A percentile compares a stretch with the other conserved stretches of the same genome.
These are phyloP conservation scores for Mycena citricolor DNA, from an alignment of 1,284 basidiomycete species.

Conservation along the genomic window DNA sequence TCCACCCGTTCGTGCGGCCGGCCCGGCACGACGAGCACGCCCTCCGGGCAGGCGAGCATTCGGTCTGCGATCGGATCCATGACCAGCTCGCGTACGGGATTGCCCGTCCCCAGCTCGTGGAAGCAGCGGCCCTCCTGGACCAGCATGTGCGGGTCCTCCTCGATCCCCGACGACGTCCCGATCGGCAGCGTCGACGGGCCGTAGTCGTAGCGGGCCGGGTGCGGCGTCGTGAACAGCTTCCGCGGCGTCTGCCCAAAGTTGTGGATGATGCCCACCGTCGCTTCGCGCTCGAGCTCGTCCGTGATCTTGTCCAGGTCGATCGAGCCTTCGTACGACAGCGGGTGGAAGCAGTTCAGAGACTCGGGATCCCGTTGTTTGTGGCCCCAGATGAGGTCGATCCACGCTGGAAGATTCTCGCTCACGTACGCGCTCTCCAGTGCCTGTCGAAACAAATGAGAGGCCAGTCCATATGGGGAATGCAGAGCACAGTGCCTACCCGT, in stretches of 20 bases:
- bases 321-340: conserved; percentile 90
- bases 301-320: conserved; percentile 87
- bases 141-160: conserved; percentile 72
- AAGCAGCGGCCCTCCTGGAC: conserved; percentile 57
- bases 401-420: conserved; percentile 80
- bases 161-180: conserved; percentile 72
- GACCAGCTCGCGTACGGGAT: conserved; percentile 51
- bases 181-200: conserved; percentile 70
- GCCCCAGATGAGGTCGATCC: conserved; percentile 95
- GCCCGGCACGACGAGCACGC: conserved; percentile 59
- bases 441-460: conserved; percentile 36
- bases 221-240: conserved; percentile 83
- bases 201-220: conserved; percentile 74
- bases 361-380: conserved; percentile 81
- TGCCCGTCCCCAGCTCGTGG: conserved; percentile 48
- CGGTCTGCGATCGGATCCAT: conserved; percentile 59
- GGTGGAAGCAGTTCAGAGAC: conserved; percentile 89
- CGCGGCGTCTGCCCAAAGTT: conserved; percentile 93
- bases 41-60: conserved; percentile 64
- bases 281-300: conserved; percentile 86
- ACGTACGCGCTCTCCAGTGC: conserved; percentile 91
- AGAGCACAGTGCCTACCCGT: conserved; percentile 41
- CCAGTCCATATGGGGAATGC: background rate
- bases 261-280: conserved; percentile 93
- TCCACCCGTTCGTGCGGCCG: conserved; percentile 68